phyloP scores from a whole-genome alignment of 768 basidiomycete species.

The Cystofilobasidium bisporidii region DNA sequence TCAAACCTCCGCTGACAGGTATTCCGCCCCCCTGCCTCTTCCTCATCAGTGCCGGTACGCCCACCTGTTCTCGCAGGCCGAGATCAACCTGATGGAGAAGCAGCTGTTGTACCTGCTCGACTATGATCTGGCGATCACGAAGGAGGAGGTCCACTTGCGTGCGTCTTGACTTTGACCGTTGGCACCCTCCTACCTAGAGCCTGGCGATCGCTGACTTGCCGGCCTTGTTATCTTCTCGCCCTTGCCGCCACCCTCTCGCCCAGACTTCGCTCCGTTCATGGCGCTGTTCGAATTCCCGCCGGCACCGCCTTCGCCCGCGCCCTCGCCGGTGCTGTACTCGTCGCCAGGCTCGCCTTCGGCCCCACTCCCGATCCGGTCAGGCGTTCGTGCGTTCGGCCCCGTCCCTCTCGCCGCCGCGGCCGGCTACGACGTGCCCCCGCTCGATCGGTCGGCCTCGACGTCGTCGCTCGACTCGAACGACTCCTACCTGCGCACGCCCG shows the following conservation, averaged over 20 bases:
- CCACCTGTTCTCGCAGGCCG: constrained; percentile 69
- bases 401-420: background rate
- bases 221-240: no score
- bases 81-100: constrained; percentile 69
- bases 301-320: background rate
- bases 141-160: constrained; percentile 47
- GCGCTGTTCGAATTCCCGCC: background rate
- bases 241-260: no score
- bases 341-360: background rate
- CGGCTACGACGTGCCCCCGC: background rate
- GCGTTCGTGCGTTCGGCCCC: background rate
- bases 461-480: constrained; percentile 20
- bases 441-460: constrained; percentile 16
- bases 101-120: constrained; percentile 72
- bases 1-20: background rate
- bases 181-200: background rate
- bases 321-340: background rate
- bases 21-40: background rate
- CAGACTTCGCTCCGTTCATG: constrained; percentile 19
- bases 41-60: constrained; percentile 49
- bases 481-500: constrained; percentile 3
- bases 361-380: background rate
- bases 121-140: constrained; percentile 59
- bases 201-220: no score
- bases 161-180: background rate